Percentiles rank a stretch among this genome's conserved stretches.
Conservation (phyloP, 1,284 basidiomycete species). For the Ceratobasidium papillatum region DNA sequence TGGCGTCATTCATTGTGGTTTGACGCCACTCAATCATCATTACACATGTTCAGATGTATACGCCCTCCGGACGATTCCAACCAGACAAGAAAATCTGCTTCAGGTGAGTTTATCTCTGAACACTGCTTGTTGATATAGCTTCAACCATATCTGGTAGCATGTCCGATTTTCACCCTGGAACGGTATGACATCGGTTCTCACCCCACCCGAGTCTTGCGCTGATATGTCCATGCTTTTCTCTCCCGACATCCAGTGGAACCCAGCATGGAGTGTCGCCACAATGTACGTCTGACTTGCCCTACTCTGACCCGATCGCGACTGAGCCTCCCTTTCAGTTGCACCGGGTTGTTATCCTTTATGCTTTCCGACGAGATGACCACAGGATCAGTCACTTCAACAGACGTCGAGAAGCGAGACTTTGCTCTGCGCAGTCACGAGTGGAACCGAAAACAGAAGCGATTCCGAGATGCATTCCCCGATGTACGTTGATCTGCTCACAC, state of each 20-base stretch:
- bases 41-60: slow-evolving; percentile 74
- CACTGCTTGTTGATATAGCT: neutral
- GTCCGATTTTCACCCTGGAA: slow-evolving; percentile 92
- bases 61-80: slow-evolving; percentile 92
- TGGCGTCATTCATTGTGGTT: slow-evolving; percentile 10
- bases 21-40: slow-evolving; percentile 11
- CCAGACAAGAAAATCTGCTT: slow-evolving; percentile 96
- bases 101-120: slow-evolving; percentile 40
- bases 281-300: slow-evolving; percentile 66
- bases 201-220: neutral
- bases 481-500: slow-evolving; percentile 58
- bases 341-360: slow-evolving; percentile 96
- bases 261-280: slow-evolving; percentile 91
- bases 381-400: slow-evolving; percentile 85
- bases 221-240: neutral
- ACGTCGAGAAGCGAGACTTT: slow-evolving; percentile 78
- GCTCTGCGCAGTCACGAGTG: slow-evolving; percentile 84
- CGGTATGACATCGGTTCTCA: slow-evolving; percentile 63
- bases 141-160: slow-evolving; percentile 62
- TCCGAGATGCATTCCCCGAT: slow-evolving; percentile 85
- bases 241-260: slow-evolving; percentile 73
- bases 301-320: slow-evolving; percentile 5
- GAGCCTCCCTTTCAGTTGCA: slow-evolving; percentile 66
- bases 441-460: slow-evolving; percentile 83
- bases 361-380: slow-evolving; percentile 96